Evolutionary conservation across 768 basidiomycete genomes (phyloP), one percentile per base, ranked within the genome.

Genomic region (Trametes coccinea): DNA sequence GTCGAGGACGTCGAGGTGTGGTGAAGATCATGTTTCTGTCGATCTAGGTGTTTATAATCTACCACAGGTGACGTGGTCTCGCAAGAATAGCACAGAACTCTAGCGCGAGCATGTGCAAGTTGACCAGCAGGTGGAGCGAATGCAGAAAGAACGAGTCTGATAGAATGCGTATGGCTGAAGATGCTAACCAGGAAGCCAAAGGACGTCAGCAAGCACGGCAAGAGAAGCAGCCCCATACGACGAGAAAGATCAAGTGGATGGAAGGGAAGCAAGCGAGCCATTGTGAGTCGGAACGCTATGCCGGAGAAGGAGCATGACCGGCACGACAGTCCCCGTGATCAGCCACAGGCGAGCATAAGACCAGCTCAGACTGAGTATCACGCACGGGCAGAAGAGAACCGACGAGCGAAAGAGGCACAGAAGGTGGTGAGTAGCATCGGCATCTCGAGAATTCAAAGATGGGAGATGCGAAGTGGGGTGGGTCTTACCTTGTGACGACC

Each of bases 291-390:
- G 27, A 30, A 31, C 10, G n/a, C 16, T n/a, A 17, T 22, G 13
- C 37, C 40, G 46, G 22, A 50, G 49, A 58, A 43, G 40, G 14
- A n/a, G 49, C 56, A 58, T 58, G 48, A 51, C 56, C 56, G 10
- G 22, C 22, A 27, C 6, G 30, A 5, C 10, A 10, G 47, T 30
- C 10, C 11, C 11, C 47, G 29, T 48, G 56, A 58, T 47, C 56
- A 48, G 27, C 44, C 47, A 30, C 30, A 10, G 9, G 16, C 30
- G 47, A 30, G 5, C 47, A 48, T 43, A 43, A 43, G 41, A 43
- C 41, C 41, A 14, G 8, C 8, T 39, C 39, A 39, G 39, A 13
- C 7, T 39, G 41, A 13, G n/a, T 4, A 16, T 5, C 4, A 8
- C 41, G 41, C 41, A 16, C 14, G 41, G 41, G 14, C 0, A 16